phyloP scores from a whole-genome alignment of 2,329 filamentous ascomycete species.

The Endothia cerciana region DNA sequence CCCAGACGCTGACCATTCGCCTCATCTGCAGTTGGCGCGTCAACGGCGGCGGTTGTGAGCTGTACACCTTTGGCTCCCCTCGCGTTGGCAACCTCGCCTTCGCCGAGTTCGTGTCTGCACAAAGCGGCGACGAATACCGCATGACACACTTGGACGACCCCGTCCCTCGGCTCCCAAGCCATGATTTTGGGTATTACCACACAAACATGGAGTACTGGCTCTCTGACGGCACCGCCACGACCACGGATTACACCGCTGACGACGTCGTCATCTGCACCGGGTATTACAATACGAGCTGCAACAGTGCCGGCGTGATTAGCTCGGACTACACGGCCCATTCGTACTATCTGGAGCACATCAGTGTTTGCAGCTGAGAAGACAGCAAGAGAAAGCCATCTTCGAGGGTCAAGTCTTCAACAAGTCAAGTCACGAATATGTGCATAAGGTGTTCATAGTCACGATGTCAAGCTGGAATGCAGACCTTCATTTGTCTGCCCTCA shows the following conservation, averaged over 20 bases:
- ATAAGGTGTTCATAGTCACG: no score
- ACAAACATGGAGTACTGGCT: constrained; percentile 26
- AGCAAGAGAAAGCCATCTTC: no score
- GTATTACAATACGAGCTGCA: constrained; percentile 51
- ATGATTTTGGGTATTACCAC: constrained; percentile 23
- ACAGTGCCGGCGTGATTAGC: constrained; percentile 48
- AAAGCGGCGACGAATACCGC: constrained; percentile 26
- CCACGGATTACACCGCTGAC: constrained; percentile 35
- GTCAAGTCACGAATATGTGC: no score
- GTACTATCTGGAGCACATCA: constrained; percentile 52
- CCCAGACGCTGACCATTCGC: background rate
- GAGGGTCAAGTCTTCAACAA: no score
- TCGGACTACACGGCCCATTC: constrained; percentile 51
- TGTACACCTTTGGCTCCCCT: constrained; percentile 39
- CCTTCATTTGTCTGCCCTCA: no score
- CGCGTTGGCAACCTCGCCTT: constrained; percentile 36
- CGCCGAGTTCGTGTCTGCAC: constrained; percentile 34
- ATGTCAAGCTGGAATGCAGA: no score
- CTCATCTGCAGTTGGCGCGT: constrained; percentile 9
- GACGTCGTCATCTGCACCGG: constrained; percentile 55
- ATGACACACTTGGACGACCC: constrained; percentile 29
- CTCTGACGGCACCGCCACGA: constrained; percentile 14
- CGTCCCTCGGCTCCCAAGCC: constrained; percentile 27
- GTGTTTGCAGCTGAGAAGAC: constrained; percentile 15
- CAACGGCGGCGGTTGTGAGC: constrained; percentile 30